These are phyloP conservation scores for Wickerhamomyces alni DNA, from an alignment of 805 yeast genomes.

Conservation along the genomic window DNA sequence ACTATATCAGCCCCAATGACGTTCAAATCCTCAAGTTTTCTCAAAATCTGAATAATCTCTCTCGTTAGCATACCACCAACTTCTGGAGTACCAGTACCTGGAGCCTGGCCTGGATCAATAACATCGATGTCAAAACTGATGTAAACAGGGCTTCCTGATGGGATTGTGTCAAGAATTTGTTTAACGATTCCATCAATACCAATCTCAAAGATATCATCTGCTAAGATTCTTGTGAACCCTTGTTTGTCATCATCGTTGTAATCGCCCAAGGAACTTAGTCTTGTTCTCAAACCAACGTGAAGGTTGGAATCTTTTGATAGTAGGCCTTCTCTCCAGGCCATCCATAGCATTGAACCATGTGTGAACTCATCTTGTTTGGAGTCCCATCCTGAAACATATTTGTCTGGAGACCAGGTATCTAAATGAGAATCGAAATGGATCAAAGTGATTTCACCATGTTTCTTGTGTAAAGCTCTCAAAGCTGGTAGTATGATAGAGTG, in stretches of 20 bases:
- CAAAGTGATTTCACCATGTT: slow-evolving; percentile 64
- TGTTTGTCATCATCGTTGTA: slow-evolving; percentile 61
- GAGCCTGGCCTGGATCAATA: slow-evolving; percentile 67
- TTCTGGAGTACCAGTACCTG: slow-evolving; percentile 79
- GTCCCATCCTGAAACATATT: slow-evolving; percentile 60
- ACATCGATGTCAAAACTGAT: slow-evolving; percentile 77
- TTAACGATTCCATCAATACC: slow-evolving; percentile 57
- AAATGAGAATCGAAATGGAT: slow-evolving; percentile 79
- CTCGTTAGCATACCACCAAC: slow-evolving; percentile 69
- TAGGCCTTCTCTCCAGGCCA: slow-evolving; percentile 57
- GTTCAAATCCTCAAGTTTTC: slow-evolving; percentile 53
- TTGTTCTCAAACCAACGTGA: slow-evolving; percentile 75
- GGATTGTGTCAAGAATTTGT: slow-evolving; percentile 48
- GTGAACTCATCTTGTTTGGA: slow-evolving; percentile 53
- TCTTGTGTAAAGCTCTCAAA: slow-evolving; percentile 51
- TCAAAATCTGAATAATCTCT: slow-evolving; percentile 53
- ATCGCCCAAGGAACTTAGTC: slow-evolving; percentile 41
- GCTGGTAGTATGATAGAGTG: slow-evolving; percentile 74
- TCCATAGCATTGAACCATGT: slow-evolving; percentile 86
- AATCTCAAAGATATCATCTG: slow-evolving; percentile 67
- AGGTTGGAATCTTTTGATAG: slow-evolving; percentile 43
- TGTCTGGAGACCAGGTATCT: slow-evolving; percentile 74
- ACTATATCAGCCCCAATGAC: slow-evolving; percentile 74
- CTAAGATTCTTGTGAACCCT: slow-evolving; percentile 62
- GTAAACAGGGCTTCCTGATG: slow-evolving; percentile 62